Percentiles rank a stretch among this genome's conserved stretches.
phyloP scores from a whole-genome alignment of 1,284 basidiomycete genomes.

The Boletellus deceptivus region DNA sequence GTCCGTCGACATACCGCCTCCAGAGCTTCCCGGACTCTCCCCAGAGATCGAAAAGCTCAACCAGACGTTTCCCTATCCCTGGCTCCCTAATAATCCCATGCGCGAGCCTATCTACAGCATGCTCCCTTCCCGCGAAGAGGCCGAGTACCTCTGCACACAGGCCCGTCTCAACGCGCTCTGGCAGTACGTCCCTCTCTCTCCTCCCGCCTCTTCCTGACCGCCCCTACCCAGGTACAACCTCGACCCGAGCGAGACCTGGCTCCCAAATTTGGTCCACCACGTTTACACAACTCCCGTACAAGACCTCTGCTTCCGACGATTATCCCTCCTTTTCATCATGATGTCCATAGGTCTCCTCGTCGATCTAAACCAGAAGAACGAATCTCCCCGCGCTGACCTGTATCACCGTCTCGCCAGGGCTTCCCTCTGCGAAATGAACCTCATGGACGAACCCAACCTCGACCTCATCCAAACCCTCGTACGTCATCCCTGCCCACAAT shows the following conservation, averaged over 20 bases:
- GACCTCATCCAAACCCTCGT: conserved; percentile 65
- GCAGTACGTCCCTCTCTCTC: conserved; percentile 47
- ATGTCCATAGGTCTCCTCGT: conserved; percentile 67
- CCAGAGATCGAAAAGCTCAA: conserved; percentile 59
- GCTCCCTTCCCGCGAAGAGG: conserved; percentile 55
- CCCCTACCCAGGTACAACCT: conserved; percentile 54
- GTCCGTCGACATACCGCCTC: conserved; percentile 22
- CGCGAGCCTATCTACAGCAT: conserved; percentile 57
- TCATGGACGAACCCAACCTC: conserved; percentile 67
- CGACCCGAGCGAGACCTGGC: conserved; percentile 62
- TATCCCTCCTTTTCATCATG: conserved; percentile 64
- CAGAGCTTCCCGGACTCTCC: conserved; percentile 33
- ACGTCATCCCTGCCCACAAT: conserved; percentile 22
- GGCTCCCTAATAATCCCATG: conserved; percentile 52
- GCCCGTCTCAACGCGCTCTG: conserved; percentile 63
- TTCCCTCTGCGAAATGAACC: conserved; percentile 64
- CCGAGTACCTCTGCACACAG: conserved; percentile 55
- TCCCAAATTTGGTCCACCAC: conserved; percentile 63
- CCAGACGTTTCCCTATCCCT: conserved; percentile 62
- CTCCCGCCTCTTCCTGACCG: neutral
- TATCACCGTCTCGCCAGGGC: conserved; percentile 68
- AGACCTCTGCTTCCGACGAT: conserved; percentile 56
- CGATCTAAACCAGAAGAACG: conserved; percentile 53
- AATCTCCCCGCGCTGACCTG: conserved; percentile 55
- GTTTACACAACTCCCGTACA: conserved; percentile 56